These are phyloP conservation scores for Thinopyrum elongatum DNA, from an alignment of 176 grass and related monocot species.

Conservation along the genomic window DNA sequence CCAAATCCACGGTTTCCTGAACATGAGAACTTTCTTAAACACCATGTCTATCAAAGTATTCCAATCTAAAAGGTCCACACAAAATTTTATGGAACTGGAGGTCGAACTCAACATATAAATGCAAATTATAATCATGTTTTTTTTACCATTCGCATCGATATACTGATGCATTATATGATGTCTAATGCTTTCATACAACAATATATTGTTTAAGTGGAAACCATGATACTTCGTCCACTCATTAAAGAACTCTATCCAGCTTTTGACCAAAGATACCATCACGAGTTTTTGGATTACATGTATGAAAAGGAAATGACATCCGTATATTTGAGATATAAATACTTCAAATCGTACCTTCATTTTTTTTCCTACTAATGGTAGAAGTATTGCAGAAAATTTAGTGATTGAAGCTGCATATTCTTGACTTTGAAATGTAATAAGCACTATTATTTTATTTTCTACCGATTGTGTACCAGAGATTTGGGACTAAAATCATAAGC, in stretches of 20 bases:
- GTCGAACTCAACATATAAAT: background rate
- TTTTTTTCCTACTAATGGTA: background rate
- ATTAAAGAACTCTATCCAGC: background rate
- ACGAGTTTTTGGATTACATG: background rate
- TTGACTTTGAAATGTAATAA: background rate
- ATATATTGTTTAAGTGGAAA: background rate
- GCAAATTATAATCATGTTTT: background rate
- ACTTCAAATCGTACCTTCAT: background rate
- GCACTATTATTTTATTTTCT: background rate
- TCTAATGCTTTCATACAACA: background rate
- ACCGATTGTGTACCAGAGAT: background rate
- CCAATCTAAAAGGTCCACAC: background rate
- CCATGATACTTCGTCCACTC: background rate
- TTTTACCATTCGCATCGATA: background rate
- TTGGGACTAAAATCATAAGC: background rate
- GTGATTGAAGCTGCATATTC: background rate
- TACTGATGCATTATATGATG: background rate
- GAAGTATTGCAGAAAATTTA: background rate
- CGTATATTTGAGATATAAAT: background rate
- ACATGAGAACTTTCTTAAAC: background rate
- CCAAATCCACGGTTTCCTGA: background rate
- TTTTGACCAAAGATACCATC: background rate
- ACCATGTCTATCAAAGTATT: background rate
- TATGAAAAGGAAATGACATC: background rate
- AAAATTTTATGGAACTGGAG: background rate